phyloP scores from a whole-genome alignment of 148 eudicot species.

The Euryodendron excelsum region DNA sequence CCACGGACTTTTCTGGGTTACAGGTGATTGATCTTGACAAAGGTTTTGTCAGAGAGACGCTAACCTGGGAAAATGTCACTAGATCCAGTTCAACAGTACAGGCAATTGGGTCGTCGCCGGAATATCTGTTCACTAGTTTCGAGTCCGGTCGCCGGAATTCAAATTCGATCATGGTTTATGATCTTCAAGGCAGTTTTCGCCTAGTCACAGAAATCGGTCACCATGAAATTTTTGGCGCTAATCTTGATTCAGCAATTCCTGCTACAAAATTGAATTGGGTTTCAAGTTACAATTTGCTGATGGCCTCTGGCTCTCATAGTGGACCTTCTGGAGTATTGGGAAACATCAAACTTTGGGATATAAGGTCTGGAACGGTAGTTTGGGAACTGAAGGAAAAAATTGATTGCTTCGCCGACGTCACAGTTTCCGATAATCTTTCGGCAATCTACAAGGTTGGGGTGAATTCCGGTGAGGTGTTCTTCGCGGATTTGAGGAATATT shows the following conservation, averaged over 20 bases:
- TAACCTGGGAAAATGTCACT: slow-evolving; percentile 85
- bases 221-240: slow-evolving; percentile 83
- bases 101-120: slow-evolving; percentile 62
- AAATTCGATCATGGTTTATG: slow-evolving; percentile 76
- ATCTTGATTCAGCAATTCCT: slow-evolving; percentile 77
- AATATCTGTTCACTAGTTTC: slow-evolving; percentile 68
- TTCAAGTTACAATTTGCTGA: slow-evolving; percentile 56
- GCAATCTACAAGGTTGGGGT: slow-evolving; percentile 80
- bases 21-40: slow-evolving; percentile 68
- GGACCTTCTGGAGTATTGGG: slow-evolving; percentile 84
- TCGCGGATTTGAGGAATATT: slow-evolving; percentile 61
- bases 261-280: slow-evolving; percentile 82
- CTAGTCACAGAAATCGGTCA: slow-evolving; percentile 63
- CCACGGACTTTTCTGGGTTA: slow-evolving; percentile 88
- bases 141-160: slow-evolving; percentile 87
- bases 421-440: slow-evolving; percentile 48
- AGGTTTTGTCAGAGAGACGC: slow-evolving; percentile 54
- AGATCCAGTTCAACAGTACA: slow-evolving; percentile 92
- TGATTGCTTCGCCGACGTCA: slow-evolving; percentile 86
- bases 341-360: slow-evolving; percentile 79
- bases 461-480: slow-evolving; percentile 80
- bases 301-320: slow-evolving; percentile 94
- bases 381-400: slow-evolving; percentile 74
- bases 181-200: slow-evolving; percentile 50
- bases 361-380: slow-evolving; percentile 66